phyloP scores from a whole-genome alignment of 2,329 filamentous ascomycete genomes.

The Lachnellula cervina region DNA sequence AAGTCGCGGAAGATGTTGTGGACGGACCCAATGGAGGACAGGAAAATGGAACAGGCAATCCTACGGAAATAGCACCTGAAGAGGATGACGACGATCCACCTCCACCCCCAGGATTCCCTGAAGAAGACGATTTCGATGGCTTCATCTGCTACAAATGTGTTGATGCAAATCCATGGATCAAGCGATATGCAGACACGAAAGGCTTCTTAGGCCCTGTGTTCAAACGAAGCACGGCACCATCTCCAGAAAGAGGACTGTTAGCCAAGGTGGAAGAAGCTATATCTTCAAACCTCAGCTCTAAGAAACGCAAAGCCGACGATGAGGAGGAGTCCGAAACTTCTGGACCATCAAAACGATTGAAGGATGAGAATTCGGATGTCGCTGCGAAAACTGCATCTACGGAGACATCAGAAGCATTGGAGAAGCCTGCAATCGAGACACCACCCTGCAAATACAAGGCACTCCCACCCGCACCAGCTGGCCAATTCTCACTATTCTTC shows the following conservation, averaged over 20 bases:
- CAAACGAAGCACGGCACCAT: constrained; percentile 32
- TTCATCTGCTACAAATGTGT: constrained; percentile 95
- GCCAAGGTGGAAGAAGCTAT: constrained; percentile 21
- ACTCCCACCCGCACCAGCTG: constrained; percentile 51
- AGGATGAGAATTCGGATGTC: constrained; percentile 23
- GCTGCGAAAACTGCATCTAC: not conserved
- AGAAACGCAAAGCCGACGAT: constrained; percentile 63
- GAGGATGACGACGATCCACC: constrained; percentile 58
- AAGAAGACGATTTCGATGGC: constrained; percentile 82
- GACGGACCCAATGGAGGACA: constrained; percentile 11
- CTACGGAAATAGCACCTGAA: constrained; percentile 32
- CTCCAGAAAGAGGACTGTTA: constrained; percentile 27
- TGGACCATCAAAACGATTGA: constrained; percentile 47
- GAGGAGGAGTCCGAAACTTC: constrained; percentile 33
- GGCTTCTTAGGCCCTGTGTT: constrained; percentile 77
- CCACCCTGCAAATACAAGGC: constrained; percentile 54
- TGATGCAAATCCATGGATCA: constrained; percentile 85
- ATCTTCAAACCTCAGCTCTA: constrained; percentile 32
- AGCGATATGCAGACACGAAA: constrained; percentile 71
- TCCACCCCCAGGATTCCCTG: constrained; percentile 78
- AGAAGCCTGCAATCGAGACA: constrained; percentile 9
- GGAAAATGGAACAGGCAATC: constrained; percentile 14
- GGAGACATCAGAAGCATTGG: not conserved
- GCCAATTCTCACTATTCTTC: constrained; percentile 76
- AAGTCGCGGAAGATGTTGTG: constrained; percentile 39